Conservation (phyloP, 2,329 filamentous ascomycete species). For the Calonectria ilicicola region DNA sequence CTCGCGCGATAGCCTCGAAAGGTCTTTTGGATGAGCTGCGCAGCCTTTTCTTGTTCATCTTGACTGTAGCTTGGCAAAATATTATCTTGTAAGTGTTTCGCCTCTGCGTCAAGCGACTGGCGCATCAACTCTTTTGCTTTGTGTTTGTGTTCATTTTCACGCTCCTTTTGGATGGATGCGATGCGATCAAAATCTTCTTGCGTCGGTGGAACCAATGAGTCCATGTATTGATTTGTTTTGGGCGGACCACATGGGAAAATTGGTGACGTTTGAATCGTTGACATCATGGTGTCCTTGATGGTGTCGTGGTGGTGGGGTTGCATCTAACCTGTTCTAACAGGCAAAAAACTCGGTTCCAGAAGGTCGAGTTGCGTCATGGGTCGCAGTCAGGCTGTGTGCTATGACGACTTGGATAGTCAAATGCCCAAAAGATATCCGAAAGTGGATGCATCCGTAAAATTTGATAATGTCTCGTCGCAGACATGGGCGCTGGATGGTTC, state of each 20-base stretch:
- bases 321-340: conserved; percentile 25
- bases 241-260: conserved; percentile 25
- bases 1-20: conserved; percentile 83
- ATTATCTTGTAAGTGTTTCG: conserved; percentile 38
- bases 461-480: not conserved
- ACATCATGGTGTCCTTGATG: conserved; percentile 26
- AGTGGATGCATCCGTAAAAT: not conserved
- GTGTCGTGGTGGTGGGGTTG: conserved; percentile 33
- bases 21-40: conserved; percentile 73
- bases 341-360: conserved; percentile 36
- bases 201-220: conserved; percentile 62
- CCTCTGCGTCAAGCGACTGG: conserved; percentile 49
- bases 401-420: conserved; percentile 7
- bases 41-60: conserved; percentile 57
- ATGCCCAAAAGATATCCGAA: not conserved
- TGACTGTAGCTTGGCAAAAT: conserved; percentile 26
- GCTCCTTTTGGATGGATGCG: conserved; percentile 59
- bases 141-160: conserved; percentile 58
- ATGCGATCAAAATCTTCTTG: conserved; percentile 61
- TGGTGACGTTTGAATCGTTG: conserved; percentile 31
- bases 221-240: conserved; percentile 60
- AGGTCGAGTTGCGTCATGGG: conserved; percentile 40
- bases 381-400: not conserved
- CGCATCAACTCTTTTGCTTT: conserved; percentile 52
- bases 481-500: not conserved